Percentiles rank a stretch among this genome's conserved stretches.
phyloP scores from a whole-genome alignment of 495 filamentous ascomycete genomes.

The Haplographium delicatum region DNA sequence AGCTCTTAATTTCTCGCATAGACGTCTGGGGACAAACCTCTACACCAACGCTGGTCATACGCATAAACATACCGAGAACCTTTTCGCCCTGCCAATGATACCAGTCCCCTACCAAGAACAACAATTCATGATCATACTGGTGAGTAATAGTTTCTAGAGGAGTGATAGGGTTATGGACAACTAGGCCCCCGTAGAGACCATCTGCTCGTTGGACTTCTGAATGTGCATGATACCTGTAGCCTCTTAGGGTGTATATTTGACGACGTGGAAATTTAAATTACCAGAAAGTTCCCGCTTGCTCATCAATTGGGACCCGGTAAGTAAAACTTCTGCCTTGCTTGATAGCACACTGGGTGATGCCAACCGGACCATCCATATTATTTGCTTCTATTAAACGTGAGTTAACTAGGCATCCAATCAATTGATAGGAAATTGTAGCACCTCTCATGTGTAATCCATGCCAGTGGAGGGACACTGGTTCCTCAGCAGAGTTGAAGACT shows the following conservation, averaged over 20 bases:
- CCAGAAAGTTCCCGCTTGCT: constrained; percentile 18
- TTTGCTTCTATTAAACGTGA: constrained; percentile 9
- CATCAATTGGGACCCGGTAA: constrained; percentile 10
- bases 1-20: neutral
- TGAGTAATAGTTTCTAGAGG: constrained; percentile 2
- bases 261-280: neutral
- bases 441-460: constrained; percentile 20
- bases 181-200: constrained; percentile 15
- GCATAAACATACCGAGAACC: constrained; percentile 39
- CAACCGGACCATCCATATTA: constrained; percentile 19
- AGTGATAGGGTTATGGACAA: constrained; percentile 6
- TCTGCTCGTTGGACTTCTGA: constrained; percentile 20
- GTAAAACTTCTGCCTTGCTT: constrained; percentile 2
- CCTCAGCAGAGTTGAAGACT: constrained; percentile 14
- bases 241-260: neutral
- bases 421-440: neutral
- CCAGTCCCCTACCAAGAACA: constrained; percentile 49
- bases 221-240: constrained; percentile 17
- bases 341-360: constrained; percentile 13
- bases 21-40: constrained; percentile 1
- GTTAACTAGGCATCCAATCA: neutral
- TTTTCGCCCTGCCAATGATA: constrained; percentile 35
- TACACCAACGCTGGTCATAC: constrained; percentile 33
- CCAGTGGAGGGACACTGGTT: constrained; percentile 17
- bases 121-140: constrained; percentile 30